Conservation (phyloP, 148 eudicot species). For the Polygonum maritimum region DNA sequence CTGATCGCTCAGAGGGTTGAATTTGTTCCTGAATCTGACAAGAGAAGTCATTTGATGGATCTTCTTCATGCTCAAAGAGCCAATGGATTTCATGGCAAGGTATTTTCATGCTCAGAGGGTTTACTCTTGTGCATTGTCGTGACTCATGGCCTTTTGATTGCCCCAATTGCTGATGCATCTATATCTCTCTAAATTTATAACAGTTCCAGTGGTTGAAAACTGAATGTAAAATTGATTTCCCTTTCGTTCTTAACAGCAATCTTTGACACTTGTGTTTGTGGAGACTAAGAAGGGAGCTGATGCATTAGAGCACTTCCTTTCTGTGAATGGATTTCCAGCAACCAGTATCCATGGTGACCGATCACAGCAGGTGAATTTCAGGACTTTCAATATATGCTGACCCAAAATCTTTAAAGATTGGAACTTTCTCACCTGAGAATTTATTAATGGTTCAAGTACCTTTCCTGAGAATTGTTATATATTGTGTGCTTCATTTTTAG, state of each 20-base stretch:
- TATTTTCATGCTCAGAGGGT: conserved; percentile 19
- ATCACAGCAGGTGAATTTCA: conserved; percentile 55
- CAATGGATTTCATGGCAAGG: conserved; percentile 56
- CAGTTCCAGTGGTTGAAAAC: background rate
- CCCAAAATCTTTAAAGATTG: background rate
- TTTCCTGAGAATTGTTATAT: background rate
- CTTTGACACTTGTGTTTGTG: conserved; percentile 71
- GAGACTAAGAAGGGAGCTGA: conserved; percentile 87
- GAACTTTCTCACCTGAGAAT: background rate
- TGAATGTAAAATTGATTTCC: background rate
- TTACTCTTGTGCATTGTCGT: background rate
- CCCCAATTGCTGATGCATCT: background rate
- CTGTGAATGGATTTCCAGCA: conserved; percentile 69
- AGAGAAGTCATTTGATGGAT: conserved; percentile 83
- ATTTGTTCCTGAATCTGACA: conserved; percentile 70
- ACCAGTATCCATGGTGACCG: conserved; percentile 88
- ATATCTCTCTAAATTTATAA: background rate
- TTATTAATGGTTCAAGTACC: background rate
- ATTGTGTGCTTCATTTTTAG: too few relatives aligned
- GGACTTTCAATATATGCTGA: background rate
- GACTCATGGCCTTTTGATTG: background rate
- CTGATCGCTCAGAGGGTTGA: conserved; percentile 70
- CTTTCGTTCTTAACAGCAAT: conserved; percentile 35
- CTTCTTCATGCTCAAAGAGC: conserved; percentile 68
- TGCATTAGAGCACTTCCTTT: conserved; percentile 66